phyloP scores from a whole-genome alignment of 2,329 filamentous ascomycete species.

The Hypoxylon sp. region DNA sequence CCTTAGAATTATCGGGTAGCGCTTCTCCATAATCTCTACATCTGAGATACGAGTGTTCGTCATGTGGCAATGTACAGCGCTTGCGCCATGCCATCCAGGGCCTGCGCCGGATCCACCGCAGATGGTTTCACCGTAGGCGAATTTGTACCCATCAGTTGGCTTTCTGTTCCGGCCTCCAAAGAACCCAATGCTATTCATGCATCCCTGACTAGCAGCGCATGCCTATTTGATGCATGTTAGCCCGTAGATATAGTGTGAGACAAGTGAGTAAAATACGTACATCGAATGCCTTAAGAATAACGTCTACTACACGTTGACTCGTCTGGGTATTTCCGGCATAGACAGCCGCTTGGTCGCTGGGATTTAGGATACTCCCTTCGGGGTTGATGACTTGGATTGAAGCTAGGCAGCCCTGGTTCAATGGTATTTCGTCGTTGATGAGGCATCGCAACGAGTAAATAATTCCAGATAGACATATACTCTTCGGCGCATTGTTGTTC shows the following conservation, averaged over 20 bases:
- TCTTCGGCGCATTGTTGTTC: constrained; percentile 52
- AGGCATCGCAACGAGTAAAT: constrained; percentile 67
- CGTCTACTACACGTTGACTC: constrained; percentile 45
- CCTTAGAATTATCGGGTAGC: constrained; percentile 77
- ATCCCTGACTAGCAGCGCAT: constrained; percentile 78
- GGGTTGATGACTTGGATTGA: constrained; percentile 45
- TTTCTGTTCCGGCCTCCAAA: constrained; percentile 57
- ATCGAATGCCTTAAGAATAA: constrained; percentile 45
- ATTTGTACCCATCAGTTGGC: constrained; percentile 54
- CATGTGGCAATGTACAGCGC: constrained; percentile 81
- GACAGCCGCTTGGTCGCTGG: constrained; percentile 45
- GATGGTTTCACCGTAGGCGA: constrained; percentile 85
- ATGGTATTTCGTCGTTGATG: constrained; percentile 79
- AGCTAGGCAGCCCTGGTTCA: constrained; percentile 79
- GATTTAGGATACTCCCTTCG: constrained; percentile 54
- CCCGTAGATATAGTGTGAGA: too few species aligned
- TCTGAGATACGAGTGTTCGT: constrained; percentile 83
- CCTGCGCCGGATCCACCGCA: constrained; percentile 79
- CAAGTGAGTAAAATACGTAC: constrained; percentile 4
- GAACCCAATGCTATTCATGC: constrained; percentile 85
- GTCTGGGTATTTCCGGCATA: constrained; percentile 42
- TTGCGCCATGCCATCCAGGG: constrained; percentile 74
- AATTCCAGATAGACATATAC: constrained; percentile 52
- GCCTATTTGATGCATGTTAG: constrained; percentile 43
- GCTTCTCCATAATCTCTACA: constrained; percentile 77